Base-by-base conservation (phyloP, 768 basidiomycete species). In the Mycena belliarum region DNA sequence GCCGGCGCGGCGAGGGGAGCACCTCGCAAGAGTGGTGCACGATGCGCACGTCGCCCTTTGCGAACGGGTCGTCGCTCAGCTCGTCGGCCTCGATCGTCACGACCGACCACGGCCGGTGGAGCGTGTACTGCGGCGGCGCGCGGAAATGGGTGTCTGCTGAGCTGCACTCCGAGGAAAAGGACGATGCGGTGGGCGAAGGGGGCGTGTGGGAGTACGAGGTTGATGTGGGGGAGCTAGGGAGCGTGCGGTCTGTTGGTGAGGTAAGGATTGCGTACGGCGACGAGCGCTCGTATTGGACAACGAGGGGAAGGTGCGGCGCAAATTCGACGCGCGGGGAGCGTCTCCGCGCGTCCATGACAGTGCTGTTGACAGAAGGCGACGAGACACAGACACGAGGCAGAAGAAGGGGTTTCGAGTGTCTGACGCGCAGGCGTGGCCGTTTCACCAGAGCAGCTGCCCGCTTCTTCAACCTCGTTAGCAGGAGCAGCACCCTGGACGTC, bases 21-120 rank as follows among this genome's bases (percentile, higher is more conserved):
- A 45, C 60, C 45, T 61, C 60, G 55, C 60, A 61, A 14, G 66
- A 66, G 37, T 57, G 65, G 8, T 63, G 50, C 9, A 70, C 60
- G 54, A 70, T 62, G 38, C 68, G 59, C 14, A 70, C 63, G 9
- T 50, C 56, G 41, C 61, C 64, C 15, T 70, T 70, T 1, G 68
- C 68, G 32, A 70, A 70, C 0, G 69, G 69, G 52, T 70, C 69
- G 35, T 35, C 12, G 35, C 15, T 16, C 10, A 16, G 35, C 6
- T 9, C 45, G 7, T 46, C 49, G 5, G 61, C 59, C 12, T 66
- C 60, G 52, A 59, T 60, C 2, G 63, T 64, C 47, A 42, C 63
- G 14, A 63, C 56, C 20, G 62, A 64, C 64, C 58, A 55, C 25
- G 48, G 52, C 0, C 52, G 32, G 15, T 26, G 43, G 15, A 12